Base-by-base conservation (phyloP, 306 rosid species). In the Vachellia collinsii region DNA sequence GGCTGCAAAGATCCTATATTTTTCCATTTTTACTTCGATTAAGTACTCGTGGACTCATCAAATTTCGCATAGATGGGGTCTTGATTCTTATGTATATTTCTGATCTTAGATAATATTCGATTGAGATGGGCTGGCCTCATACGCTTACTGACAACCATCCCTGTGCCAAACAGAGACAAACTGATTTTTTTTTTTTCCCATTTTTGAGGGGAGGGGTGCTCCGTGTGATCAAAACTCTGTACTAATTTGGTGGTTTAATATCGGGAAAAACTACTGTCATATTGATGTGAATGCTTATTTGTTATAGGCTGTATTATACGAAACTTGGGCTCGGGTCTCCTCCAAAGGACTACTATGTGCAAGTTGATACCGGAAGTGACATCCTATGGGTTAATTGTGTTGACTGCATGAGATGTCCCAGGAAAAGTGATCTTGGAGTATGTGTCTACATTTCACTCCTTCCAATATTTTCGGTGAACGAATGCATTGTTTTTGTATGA, bases 301-400 rank as follows among this genome's bases (percentile, higher is more conserved):
- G 81, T 71, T 82, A 23, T 78, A 96, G 99, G 89, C 79, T 96
- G 80, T 96, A 96, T 86, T 91, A 64, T 67, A 88, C 99, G 3
- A 92, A 88, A 88, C 79, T 96, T 70, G 93, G 93, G 75, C 81
- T 96, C 68, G 99, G 99, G 17, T 86, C 92, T 79, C 99, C 99
- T 83, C 59, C 91, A 72, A 88, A 83, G 80, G 92, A 96, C 82
- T 96, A 89, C 86, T 91, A 79, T 59, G 98, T 96, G 76, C 99
- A 96, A 85, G 98, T 96, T 75, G 99, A 96, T 71, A 96, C 99
- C 5, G 99, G 99, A 72, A 96, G 99, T 91, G 99, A 96, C 85
- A 72, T 92, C 82, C 75, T 96, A 11, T 96, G 99, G 99, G 97
- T 96, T 70, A 93, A 90, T 78, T 93, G 97, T 86, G 77, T 77